Evolutionary conservation across 768 basidiomycete genomes (phyloP).

Genomic region (Mycena rosella): DNA sequence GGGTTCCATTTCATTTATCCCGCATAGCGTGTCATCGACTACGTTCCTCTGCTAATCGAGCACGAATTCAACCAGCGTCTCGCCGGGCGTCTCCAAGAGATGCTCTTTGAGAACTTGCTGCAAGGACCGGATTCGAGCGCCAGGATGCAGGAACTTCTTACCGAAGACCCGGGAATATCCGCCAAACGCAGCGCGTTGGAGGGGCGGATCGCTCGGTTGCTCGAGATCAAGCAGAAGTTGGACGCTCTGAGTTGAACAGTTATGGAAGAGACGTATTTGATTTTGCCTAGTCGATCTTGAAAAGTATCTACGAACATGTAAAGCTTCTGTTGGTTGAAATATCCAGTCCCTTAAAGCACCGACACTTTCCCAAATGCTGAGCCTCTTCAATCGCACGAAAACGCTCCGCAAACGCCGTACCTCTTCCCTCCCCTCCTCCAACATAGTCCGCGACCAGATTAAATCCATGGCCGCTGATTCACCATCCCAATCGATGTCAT

Average conservation of each 20-base stretch:
- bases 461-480: not conserved
- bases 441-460: not conserved
- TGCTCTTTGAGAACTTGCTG: conserved; percentile 42
- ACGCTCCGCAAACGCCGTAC: not conserved
- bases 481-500: not conserved
- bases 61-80: conserved; percentile 53
- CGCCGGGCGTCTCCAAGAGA: conserved; percentile 45
- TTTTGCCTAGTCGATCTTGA: too few species aligned
- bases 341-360: not conserved
- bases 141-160: conserved; percentile 27
- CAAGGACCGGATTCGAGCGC: conserved; percentile 20
- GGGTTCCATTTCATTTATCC: not conserved
- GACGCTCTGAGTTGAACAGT: conserved; percentile 19
- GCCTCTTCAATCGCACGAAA: not conserved
- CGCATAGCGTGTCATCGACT: conserved; percentile 61
- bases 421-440: not conserved
- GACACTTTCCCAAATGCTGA: not conserved
- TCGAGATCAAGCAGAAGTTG: conserved; percentile 24
- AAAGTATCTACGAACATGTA: too few species aligned
- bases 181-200: conserved; percentile 1
- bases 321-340: not conserved
- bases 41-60: conserved; percentile 60
- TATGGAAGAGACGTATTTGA: too few species aligned
- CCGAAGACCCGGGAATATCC: conserved; percentile 14
- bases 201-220: conserved; percentile 12